Evolutionary conservation across 768 basidiomycete species (phyloP).

Genomic region (Psilocybe subaeruginosa): DNA sequence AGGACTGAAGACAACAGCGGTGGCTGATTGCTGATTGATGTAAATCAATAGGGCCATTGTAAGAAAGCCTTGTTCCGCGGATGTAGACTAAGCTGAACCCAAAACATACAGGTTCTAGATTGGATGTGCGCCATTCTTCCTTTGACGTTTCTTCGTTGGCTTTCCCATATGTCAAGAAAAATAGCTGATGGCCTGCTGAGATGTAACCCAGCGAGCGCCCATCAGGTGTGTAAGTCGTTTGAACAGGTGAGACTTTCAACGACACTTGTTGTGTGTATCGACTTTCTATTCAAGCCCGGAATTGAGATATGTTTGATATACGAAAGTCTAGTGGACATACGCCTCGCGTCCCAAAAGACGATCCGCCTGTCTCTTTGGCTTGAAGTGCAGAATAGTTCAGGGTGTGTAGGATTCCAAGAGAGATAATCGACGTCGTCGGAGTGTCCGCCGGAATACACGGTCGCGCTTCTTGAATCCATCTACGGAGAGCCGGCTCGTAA

Average conservation of each 20-base stretch:
- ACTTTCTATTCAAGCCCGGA: slow-evolving; percentile 52
- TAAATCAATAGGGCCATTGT: too few relatives aligned
- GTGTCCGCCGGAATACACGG: slow-evolving; percentile 70
- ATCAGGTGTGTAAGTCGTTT: slow-evolving; percentile 74
- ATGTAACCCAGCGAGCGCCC: slow-evolving; percentile 68
- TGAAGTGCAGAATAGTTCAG: slow-evolving; percentile 81
- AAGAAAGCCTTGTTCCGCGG: too few relatives aligned
- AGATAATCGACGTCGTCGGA: slow-evolving; percentile 81
- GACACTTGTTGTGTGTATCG: slow-evolving; percentile 63
- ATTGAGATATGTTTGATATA: neutral
- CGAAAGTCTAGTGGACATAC: slow-evolving; percentile 41
- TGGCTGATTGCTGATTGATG: slow-evolving; percentile 45
- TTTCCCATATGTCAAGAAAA: slow-evolving; percentile 60
- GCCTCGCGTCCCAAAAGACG: slow-evolving; percentile 85
- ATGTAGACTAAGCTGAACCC: neutral
- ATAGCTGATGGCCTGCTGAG: slow-evolving; percentile 61
- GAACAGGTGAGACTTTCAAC: slow-evolving; percentile 62
- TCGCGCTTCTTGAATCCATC: slow-evolving; percentile 74
- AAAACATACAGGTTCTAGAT: slow-evolving; percentile 51
- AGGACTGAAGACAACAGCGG: slow-evolving; percentile 78
- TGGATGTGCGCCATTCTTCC: slow-evolving; percentile 47
- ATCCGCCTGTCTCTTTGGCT: slow-evolving; percentile 75
- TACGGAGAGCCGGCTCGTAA: slow-evolving; percentile 26
- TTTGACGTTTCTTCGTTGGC: slow-evolving; percentile 48
- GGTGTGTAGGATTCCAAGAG: slow-evolving; percentile 86